Base-by-base conservation (phyloP, 352 stramenopile species). In the Globisporangium apiculatum region DNA sequence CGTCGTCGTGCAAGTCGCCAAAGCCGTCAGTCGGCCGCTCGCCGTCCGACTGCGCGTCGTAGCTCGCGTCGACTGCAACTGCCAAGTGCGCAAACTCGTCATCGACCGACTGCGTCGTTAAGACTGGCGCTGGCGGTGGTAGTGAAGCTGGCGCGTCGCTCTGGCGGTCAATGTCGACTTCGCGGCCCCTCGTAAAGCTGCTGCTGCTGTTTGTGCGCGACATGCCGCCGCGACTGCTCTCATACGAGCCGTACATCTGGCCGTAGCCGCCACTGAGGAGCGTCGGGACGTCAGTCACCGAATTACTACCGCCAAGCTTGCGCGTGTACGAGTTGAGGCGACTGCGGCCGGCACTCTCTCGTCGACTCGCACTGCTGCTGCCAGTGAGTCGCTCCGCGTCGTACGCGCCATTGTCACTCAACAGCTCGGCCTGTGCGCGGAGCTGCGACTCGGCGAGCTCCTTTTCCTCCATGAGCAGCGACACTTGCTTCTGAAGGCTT, bases 381-480 rank as follows among this genome's bases (percentile, higher is more conserved):
- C 24, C 24, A 24, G 73, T 80, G 31, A 79, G 60, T 17, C 75
- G 68, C 45, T 85, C 75, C 0, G 75, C 68, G 55, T 80, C 72
- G 7, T 68, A 58, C 47, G 62, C 51, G 31, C 7, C 40, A 31
- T 31, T 31, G 40, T 75, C 68, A 45, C 58, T 72, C 3, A 88
- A 61, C 55, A 91, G 75, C 56, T 89, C 78, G 9, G 83, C 76
- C 58, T 93, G 83, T 7, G 70, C 67, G 15, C 83, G 83, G 18
- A 95, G 56, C 59, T 90, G 77, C 40, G 75, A 79, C 60, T 95
- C 81, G 1, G 83, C 85, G 53, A 86, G 61, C 57, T 93, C 73
- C 37, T 95, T 95, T 62, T 95, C 79, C 64, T 93, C 83, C 72
- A 95, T 80, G 5, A 95, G 76, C 61, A 85, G 66, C 17, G 79